Evolutionary conservation across 2,329 filamentous ascomycete genomes (phyloP).

Genomic region (Trichophyton mentagrophytes): DNA sequence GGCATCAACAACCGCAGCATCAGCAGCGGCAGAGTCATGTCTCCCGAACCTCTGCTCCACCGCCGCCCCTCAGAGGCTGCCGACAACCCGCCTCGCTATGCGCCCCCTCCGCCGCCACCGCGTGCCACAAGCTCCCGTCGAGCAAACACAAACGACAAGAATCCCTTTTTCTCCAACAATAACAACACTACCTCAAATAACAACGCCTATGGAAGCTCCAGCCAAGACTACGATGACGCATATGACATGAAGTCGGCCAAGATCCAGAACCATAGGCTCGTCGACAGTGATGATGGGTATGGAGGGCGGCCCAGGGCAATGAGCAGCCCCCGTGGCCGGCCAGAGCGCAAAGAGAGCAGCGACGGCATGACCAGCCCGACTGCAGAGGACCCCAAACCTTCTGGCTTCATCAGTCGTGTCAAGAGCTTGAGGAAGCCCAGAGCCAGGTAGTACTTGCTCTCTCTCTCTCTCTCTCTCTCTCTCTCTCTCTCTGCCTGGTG

Average conservation of each 20-base stretch:
- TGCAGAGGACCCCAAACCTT: slow-evolving; percentile 7
- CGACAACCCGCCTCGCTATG: slow-evolving; percentile 17
- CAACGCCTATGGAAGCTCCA: too few species aligned
- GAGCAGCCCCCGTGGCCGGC: slow-evolving; percentile 46
- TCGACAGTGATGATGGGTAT: slow-evolving; percentile 25
- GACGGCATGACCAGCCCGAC: slow-evolving; percentile 10
- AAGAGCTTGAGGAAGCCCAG: slow-evolving; percentile 14
- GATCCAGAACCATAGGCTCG: slow-evolving; percentile 44
- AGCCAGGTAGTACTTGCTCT: slow-evolving; percentile 4
- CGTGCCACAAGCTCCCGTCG: slow-evolving; percentile 23
- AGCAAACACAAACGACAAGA: slow-evolving; percentile 40
- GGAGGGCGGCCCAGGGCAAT: slow-evolving; percentile 36
- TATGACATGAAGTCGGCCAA: slow-evolving; percentile 52
- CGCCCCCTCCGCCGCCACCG: slow-evolving; percentile 13
- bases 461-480: neutral
- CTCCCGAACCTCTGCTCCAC: slow-evolving; percentile 36
- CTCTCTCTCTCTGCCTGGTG: neutral
- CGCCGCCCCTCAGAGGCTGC: slow-evolving; percentile 11
- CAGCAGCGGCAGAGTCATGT: slow-evolving; percentile 45
- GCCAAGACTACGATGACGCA: slow-evolving; percentile 56
- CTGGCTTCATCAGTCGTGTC: slow-evolving; percentile 14
- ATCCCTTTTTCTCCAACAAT: slow-evolving; percentile 56
- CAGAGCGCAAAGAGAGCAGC: slow-evolving; percentile 33
- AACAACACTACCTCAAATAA: too few species aligned
- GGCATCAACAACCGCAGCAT: slow-evolving; percentile 60